Evolutionary conservation across 208 protist genomes (phyloP), one percentile per base, ranked within the genome.

Genomic region (Strigomonas galati): DNA sequence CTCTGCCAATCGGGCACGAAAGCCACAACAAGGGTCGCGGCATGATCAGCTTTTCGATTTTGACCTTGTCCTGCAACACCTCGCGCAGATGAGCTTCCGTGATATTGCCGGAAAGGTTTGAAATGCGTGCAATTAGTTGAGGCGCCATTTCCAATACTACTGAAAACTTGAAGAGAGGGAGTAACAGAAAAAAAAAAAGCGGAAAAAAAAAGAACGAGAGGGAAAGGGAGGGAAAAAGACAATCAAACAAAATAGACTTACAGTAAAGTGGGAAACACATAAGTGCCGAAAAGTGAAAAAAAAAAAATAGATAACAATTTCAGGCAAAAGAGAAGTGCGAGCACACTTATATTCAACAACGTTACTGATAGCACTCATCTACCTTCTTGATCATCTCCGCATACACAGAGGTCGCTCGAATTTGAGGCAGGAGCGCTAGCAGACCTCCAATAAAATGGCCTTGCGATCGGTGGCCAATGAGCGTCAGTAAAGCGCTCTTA

Each of bases 361-460:
- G 10, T 19, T 15, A 66, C 1, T 9, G 26, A 46, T 57, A 66
- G n/a, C 40, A 53, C 35, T 40, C 56, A 4, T 40, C 7, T 7
- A 62, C 31, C 56, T 62, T 40, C 1, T 62, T 15, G 56, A 62
- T 62, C 7, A 46, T 5, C 2, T 62, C 56, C 17, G 6, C 9
- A 26, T 48, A 62, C n/a, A n/a, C 26, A 1, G 3, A 7, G 35
- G 4, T 62, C 2, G 26, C 5, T 1, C 30, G 10, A 2, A 95
- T 92, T 65, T 92, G 90, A 0, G 75, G 79, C 7, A 91, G 72
- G 35, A 95, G 68, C 19, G 84, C 67, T 17, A 96, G 69, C 46
- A 96, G 67, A 19, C 87, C 83, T 4, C 91, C 91, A 0, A 89
- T 78, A 63, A 69, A 83, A 75, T 96, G 91, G 0, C 87, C 91